Base-by-base conservation (phyloP, 2,329 filamentous ascomycete genomes). In the Talaromyces verruculosus region DNA sequence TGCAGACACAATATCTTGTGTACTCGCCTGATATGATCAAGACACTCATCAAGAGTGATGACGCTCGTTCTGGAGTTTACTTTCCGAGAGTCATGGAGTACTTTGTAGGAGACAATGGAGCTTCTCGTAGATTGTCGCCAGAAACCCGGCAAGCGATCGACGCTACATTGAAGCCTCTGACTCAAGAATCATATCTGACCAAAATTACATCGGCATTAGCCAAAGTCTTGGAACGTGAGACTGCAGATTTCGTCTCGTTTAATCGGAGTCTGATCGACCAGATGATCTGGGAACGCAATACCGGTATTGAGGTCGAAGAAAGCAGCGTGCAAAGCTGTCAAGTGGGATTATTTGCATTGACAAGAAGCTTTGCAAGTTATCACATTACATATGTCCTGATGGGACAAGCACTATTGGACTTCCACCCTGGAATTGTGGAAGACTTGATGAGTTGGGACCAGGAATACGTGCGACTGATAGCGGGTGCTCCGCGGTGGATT, bases 251-350 rank as follows among this genome's bases (percentile, higher is more conserved):
- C 39, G 81, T 89, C 45, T 87, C 86, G 0, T 88, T 88, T 70
- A 83, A 82, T 43, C 78, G 82, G 7, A 88, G 85, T 19, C 77
- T 83, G 2, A 85, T 90, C 28, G 88, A 90, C 71, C 85, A 89
- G 67, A 81, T 82, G 70, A 79, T 80, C 1, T 90, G 88, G 88
- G 88, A 90, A 72, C 82, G 85, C 39, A 77, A 74, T n/a, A 82
- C 79, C 19, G 75, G 80, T 10, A 78, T 84, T 1, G 75, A 76
- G 2, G 74, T 80, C 10, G 72, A 78, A 3, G 82, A 83, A 17
- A 69, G 77, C 1, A 73, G 75, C n/a, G 78, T 77, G 33, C 79
- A 84, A 11, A 64, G 61, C 63, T 85, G 83, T 15, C 85, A 88
- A 69, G 79, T 82, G 13, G 79, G 80, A 67, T 73, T 88, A 1